phyloP scores from a whole-genome alignment of 1,284 basidiomycete genomes.

The Puccinia triticina region DNA sequence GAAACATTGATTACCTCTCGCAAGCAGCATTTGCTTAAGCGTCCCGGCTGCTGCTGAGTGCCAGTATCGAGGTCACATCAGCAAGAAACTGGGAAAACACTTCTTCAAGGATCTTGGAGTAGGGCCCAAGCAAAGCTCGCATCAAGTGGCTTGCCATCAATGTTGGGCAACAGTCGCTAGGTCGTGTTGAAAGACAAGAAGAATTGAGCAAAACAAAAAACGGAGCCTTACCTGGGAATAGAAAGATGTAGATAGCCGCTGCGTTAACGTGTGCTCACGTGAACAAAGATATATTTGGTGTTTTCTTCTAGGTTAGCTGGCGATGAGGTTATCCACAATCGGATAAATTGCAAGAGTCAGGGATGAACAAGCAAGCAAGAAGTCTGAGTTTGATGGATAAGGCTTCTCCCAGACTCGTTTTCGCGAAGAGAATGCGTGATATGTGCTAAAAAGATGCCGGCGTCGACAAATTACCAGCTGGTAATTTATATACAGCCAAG shows the following conservation, averaged over 20 bases:
- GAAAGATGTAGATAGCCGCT: neutral
- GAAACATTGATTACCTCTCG: no score
- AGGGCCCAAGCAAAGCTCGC: no score
- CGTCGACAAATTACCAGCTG: slow-evolving; percentile 18
- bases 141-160: no score
- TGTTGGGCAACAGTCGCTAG: no score
- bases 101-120: neutral
- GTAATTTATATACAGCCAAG: no score
- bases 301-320: neutral
- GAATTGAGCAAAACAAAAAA: neutral
- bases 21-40: no score
- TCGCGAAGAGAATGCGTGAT: neutral
- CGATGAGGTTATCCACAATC: no score
- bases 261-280: neutral
- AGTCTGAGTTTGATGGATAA: no score
- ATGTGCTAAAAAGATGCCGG: neutral
- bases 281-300: neutral
- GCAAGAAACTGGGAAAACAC: neutral
- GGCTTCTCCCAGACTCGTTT: neutral
- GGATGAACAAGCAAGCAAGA: neutral
- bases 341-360: no score
- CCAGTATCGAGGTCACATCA: no score
- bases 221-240: neutral
- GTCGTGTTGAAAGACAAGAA: neutral
- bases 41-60: no score